Base-by-base conservation (phyloP, 768 basidiomycete genomes). In the Trametopsis cervina region DNA sequence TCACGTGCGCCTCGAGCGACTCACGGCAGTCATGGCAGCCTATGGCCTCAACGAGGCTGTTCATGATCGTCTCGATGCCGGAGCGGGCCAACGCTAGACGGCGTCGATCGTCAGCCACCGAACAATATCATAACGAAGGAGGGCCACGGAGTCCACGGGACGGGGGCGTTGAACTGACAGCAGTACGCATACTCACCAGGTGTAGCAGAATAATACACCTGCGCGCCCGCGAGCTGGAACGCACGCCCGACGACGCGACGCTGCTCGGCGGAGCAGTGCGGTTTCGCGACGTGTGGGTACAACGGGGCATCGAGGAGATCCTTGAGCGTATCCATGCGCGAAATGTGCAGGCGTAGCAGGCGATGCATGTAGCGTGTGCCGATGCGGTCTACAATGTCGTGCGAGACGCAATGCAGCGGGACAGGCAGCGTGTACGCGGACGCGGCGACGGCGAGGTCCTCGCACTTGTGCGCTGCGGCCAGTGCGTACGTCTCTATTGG, bases 261-360 rank as follows among this genome's bases (percentile, higher is more conserved):
- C 15, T 33, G 81, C 0, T 72, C 64, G 57, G 82, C 80, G 61
- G 86, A 84, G 55, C 87, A 90, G 18, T 62, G 58, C 4, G 71
- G 57, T 0, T 78, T 87, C 13, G 87, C 83, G 15, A 81, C 70
- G 60, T 90, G 88, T 3, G 82, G 80, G 44, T 77, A 77, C 2
- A 88, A 88, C 0, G 85, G 88, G 4, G 80, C 76, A 4, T 83
- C 70, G 10, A 91, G 70, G 18, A 89, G 75, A 23, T 85, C 78
- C 60, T 90, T 91, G 23, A 91, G 72, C 5, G 86, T 87, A 50
- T 91, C 89, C 2, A 78, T 71, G 22, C 89, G 83, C 4, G 87
- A 85, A 56, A 88, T 81, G 57, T 91, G 89, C 22, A 91, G 68
- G 60, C 85, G 88, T 63, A 90, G 87, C 23, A 91, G 72, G 21